These are phyloP conservation scores for Protomyces inouyei DNA, from an alignment of 1,139 yeast genomes.

Conservation along the genomic window DNA sequence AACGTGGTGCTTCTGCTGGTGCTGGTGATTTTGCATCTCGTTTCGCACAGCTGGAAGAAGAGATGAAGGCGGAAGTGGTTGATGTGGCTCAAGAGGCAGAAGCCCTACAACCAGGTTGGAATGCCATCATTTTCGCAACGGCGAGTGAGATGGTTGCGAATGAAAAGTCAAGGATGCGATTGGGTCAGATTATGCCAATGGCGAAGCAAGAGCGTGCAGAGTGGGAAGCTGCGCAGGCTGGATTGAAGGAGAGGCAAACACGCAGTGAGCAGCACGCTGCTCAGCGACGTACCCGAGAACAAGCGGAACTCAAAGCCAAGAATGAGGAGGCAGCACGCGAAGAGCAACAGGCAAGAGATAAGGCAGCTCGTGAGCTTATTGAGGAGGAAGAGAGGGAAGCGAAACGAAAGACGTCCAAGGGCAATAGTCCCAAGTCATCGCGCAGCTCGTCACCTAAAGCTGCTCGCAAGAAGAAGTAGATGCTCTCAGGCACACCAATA, in stretches of 20 bases:
- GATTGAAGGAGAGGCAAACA: slow-evolving; percentile 1
- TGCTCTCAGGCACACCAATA: no score
- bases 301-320: background rate
- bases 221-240: background rate
- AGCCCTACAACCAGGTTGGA: slow-evolving; percentile 70
- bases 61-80: slow-evolving; percentile 74
- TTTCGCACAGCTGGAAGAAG: slow-evolving; percentile 67
- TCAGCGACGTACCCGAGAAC: background rate
- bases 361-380: slow-evolving; percentile 9
- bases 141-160: slow-evolving; percentile 62
- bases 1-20: slow-evolving; percentile 56
- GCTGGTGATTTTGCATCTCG: slow-evolving; percentile 82
- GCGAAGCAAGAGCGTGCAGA: slow-evolving; percentile 16
- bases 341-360: slow-evolving; percentile 12
- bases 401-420: background rate
- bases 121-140: slow-evolving; percentile 64
- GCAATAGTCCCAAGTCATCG: background rate
- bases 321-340: background rate
- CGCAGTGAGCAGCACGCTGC: slow-evolving; percentile 1
- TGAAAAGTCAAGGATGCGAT: slow-evolving; percentile 18
- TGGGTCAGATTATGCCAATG: slow-evolving; percentile 23
- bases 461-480: background rate
- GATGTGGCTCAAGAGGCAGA: slow-evolving; percentile 78
- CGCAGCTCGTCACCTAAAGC: background rate
- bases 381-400: slow-evolving; percentile 14